Percentiles rank a stretch among this genome's conserved stretches.
These are phyloP conservation scores for Ophiostoma perfectum DNA, from an alignment of 2,329 filamentous ascomycete genomes.

Conservation along the genomic window DNA sequence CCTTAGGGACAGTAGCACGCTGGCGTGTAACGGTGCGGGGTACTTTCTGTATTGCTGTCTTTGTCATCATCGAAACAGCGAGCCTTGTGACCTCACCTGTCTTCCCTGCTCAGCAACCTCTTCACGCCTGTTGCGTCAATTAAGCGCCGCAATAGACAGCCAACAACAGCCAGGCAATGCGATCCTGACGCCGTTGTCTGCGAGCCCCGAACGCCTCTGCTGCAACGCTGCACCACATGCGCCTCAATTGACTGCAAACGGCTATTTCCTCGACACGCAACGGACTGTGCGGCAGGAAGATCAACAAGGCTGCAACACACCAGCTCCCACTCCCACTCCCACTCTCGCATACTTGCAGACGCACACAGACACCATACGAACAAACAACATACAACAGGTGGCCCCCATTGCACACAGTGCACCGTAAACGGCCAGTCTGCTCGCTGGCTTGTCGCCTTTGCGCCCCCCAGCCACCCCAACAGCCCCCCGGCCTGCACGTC, in stretches of 20 bases:
- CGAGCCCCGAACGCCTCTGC: not conserved
- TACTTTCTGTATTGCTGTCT: not conserved
- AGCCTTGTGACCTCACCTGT: constrained; percentile 1
- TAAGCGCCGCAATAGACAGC: not conserved
- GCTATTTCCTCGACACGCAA: not conserved
- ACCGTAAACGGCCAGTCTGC: not conserved
- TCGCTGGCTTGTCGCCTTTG: not conserved
- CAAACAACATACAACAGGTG: not conserved
- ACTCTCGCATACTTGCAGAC: not conserved
- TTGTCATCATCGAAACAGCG: not conserved
- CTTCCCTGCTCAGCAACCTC: not conserved
- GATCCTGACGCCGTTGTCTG: not conserved
- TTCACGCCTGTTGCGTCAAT: not conserved
- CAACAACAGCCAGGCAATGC: not conserved
- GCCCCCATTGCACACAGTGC: not conserved
- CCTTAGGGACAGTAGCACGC: not conserved
- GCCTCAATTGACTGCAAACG: not conserved
- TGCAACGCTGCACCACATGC: not conserved
- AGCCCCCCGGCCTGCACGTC: not conserved
- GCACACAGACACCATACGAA: not conserved
- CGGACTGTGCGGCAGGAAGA: not conserved
- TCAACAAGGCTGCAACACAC: not conserved
- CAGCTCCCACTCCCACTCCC: not conserved
- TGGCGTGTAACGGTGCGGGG: constrained; percentile 1
- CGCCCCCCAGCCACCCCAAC: constrained; percentile 3